Evolutionary conservation across 495 filamentous ascomycete species (phyloP).

Genomic region (Penicillium daleae): DNA sequence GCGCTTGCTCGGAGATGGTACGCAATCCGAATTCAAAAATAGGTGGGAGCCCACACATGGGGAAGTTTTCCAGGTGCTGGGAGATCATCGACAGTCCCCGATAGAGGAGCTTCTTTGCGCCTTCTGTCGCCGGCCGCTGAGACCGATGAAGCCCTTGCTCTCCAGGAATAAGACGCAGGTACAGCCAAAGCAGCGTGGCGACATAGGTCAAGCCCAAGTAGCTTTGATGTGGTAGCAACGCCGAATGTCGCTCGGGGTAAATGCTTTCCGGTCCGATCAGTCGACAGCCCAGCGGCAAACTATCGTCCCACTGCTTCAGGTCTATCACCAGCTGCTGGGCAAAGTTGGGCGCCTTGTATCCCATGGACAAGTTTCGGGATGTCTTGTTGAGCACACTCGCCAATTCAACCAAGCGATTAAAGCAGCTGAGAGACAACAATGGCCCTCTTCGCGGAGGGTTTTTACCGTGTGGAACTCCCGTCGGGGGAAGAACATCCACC

Average conservation of each 20-base stretch:
- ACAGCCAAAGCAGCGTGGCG: constrained; percentile 50
- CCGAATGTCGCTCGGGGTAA: constrained; percentile 46
- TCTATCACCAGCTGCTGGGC: constrained; percentile 48
- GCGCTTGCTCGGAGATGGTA: constrained; percentile 45
- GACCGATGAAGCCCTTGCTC: constrained; percentile 40
- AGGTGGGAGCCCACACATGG: constrained; percentile 51
- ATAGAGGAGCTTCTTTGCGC: constrained; percentile 49
- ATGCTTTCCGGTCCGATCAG: constrained; percentile 48
- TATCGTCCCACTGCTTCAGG: constrained; percentile 46
- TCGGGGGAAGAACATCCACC: constrained; percentile 56
- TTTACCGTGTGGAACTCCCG: constrained; percentile 31
- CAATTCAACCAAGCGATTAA: constrained; percentile 60
- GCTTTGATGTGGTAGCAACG: constrained; percentile 54
- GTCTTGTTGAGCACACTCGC: constrained; percentile 52
- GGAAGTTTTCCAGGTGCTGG: constrained; percentile 52
- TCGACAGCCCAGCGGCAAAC: constrained; percentile 46
- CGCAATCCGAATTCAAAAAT: constrained; percentile 48
- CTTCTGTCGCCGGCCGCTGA: constrained; percentile 46
- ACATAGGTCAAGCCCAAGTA: constrained; percentile 52
- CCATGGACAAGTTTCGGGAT: constrained; percentile 37
- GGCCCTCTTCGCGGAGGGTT: constrained; percentile 53
- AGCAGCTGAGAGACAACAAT: constrained; percentile 61
- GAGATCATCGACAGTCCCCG: constrained; percentile 48
- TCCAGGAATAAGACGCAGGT: constrained; percentile 42
- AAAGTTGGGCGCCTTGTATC: constrained; percentile 38